Percentiles rank a stretch among this genome's conserved stretches.
Conservation (phyloP, 331 rosid species). For the Pyrus hybrid region DNA sequence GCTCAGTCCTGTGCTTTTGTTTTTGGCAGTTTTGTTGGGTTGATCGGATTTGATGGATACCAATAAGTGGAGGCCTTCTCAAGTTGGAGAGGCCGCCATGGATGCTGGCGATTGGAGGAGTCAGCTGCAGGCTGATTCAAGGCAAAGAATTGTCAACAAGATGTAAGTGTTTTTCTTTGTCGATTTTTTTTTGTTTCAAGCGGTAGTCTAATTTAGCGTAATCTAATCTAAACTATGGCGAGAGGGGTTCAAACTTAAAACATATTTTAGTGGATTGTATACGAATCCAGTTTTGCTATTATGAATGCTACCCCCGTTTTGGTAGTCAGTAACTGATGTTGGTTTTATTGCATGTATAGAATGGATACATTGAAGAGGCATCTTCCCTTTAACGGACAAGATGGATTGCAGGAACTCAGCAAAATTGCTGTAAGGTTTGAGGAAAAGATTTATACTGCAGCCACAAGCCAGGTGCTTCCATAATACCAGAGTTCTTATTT, state of each 20-base stretch:
- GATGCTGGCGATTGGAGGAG: conserved; percentile 6
- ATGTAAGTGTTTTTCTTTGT: background rate
- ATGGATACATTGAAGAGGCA: conserved; percentile 62
- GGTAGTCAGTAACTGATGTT: background rate
- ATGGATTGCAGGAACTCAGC: conserved; percentile 43
- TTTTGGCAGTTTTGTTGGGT: background rate
- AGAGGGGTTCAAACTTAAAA: too few relatives aligned
- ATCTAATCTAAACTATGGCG: too few relatives aligned
- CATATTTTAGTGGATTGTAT: background rate
- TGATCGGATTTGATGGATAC: conserved; percentile 35
- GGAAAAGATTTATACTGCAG: conserved; percentile 53
- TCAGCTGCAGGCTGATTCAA: conserved; percentile 6
- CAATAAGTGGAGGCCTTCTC: conserved; percentile 33
- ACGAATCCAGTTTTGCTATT: background rate
- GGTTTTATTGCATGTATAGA: conserved; percentile 22
- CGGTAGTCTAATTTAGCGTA: background rate
- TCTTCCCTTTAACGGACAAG: conserved; percentile 49
- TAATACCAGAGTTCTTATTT: background rate
- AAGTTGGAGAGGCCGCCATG: background rate
- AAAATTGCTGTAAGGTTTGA: conserved; percentile 69
- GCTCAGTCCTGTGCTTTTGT: background rate
- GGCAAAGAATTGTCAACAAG: background rate
- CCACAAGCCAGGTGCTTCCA: conserved; percentile 55
- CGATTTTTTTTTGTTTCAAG: background rate
- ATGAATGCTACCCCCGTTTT: background rate